Evolutionary conservation across 2,329 filamentous ascomycete species (phyloP), one percentile per base, ranked within the genome.

Genomic region (Emmonsia crescens): DNA sequence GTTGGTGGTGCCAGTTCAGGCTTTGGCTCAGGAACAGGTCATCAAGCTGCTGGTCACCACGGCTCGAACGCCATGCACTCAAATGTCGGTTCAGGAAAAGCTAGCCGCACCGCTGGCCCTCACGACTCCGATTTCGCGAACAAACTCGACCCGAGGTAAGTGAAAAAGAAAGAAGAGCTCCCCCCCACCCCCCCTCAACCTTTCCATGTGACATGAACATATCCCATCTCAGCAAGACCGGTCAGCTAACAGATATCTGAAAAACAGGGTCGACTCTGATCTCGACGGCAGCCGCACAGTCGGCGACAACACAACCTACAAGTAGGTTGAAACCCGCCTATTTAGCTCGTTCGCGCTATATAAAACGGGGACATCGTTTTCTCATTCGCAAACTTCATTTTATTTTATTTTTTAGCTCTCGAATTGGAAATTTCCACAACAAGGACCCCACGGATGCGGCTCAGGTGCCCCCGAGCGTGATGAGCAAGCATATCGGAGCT

Each of bases 381-480:
- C 44, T 54, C 31, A 44, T 57, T 44, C 49, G 19, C 31, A 21
- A 51, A 49, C 46, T 27, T 21, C 21, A 19, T 19, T 42, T 42
- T 19, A 8, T 36, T 57, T 36, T 38, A 10, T 36, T 38, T 38
- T 31, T 58, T 46, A 52, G 42, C 14, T 59, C 46, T 29, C 46
- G n/a, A 51, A 27, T 16, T n/a, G 42, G 14, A 31, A 19, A 27
- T 1, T 10, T 27, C 8, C 14, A 42, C 46, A 60, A 68, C 57
- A 74, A 73, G 64, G 82, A 84, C 55, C 82, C 82, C 3, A 80
- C 76, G 21, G 82, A 85, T 64, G 82, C 83, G 1, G 74, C 82
- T 0, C 82, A 85, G 68, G 82, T 84, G 0, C 82, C 82, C 1
- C 82, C 83, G 5, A 84, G 82, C 1, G 77, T 81, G 0, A 54